A percentile compares a stretch with the other conserved stretches of the same genome.
phyloP scores from a whole-genome alignment of 805 yeast genomes.

The Metschnikowia lochheadii region DNA sequence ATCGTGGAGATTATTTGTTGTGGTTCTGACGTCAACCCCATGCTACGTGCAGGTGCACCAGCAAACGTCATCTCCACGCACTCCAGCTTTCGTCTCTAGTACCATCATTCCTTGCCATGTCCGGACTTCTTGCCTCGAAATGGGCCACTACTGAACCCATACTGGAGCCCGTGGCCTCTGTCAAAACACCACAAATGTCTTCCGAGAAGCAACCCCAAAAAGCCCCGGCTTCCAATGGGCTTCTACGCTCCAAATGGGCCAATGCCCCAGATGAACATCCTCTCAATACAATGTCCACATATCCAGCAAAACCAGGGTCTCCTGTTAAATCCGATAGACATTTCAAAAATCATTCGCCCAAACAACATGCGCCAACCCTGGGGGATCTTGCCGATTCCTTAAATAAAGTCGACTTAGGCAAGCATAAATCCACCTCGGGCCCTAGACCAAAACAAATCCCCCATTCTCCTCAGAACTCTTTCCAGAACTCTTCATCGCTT shows the following conservation, averaged over 20 bases:
- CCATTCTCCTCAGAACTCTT: background rate
- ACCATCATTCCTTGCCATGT: constrained; percentile 9
- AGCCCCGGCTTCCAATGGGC: background rate
- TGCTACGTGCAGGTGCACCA: constrained; percentile 1
- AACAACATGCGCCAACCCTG: background rate
- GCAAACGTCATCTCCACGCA: background rate
- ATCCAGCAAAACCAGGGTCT: background rate
- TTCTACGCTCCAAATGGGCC: constrained; percentile 33
- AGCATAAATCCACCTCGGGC: background rate
- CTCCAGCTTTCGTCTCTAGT: background rate
- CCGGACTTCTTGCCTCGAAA: constrained; percentile 23
- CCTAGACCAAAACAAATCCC: background rate
- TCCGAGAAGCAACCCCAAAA: background rate
- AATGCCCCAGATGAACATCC: constrained; percentile 11
- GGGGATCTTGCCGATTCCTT: background rate
- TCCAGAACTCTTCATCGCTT: too few species aligned
- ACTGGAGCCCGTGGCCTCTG: background rate
- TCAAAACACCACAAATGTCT: background rate
- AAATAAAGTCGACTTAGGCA: background rate
- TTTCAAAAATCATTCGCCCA: background rate
- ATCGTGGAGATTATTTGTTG: too few species aligned
- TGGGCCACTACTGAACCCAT: constrained; percentile 34
- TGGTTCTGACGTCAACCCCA: too few species aligned
- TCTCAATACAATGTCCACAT: background rate
- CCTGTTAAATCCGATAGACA: background rate